phyloP scores from a whole-genome alignment of 305 asterid species.

The Rubia peregrina region DNA sequence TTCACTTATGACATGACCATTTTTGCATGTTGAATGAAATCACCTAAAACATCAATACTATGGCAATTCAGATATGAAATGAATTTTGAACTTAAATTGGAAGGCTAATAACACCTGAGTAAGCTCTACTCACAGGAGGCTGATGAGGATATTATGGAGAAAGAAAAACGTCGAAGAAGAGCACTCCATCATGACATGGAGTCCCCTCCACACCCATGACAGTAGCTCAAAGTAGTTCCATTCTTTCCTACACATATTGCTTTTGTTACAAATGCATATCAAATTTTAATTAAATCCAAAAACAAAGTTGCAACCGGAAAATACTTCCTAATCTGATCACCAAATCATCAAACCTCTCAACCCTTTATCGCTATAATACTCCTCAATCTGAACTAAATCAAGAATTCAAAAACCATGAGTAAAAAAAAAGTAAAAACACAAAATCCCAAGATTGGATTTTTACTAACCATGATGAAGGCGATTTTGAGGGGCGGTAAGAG shows the following conservation, averaged over 20 bases:
- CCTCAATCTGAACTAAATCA: slow-evolving; percentile 33
- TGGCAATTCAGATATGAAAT: too few species aligned
- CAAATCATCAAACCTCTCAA: slow-evolving; percentile 60
- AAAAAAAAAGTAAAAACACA: not conserved
- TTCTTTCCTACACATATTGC: slow-evolving; percentile 69
- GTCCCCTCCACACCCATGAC: slow-evolving; percentile 70
- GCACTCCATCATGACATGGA: slow-evolving; percentile 86
- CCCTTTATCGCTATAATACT: slow-evolving; percentile 34
- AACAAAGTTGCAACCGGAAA: too few species aligned
- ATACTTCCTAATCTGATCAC: too few species aligned
- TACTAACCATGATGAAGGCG: slow-evolving; percentile 68
- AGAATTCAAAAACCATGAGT: not conserved
- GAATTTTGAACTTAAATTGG: too few species aligned
- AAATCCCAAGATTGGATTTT: not conserved
- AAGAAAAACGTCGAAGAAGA: slow-evolving; percentile 43
- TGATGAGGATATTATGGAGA: too few species aligned
- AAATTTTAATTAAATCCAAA: slow-evolving; percentile 1
- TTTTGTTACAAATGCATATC: slow-evolving; percentile 36
- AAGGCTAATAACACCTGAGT: too few species aligned
- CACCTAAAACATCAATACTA: too few species aligned
- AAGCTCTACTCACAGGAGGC: too few species aligned
- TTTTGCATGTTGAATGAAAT: too few species aligned
- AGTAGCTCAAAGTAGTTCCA: slow-evolving; percentile 74
- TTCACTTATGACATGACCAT: slow-evolving; percentile 43
- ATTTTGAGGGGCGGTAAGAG: slow-evolving; percentile 81